Conservation (phyloP, 2,329 filamentous ascomycete species). For the Cercospora sp. region DNA sequence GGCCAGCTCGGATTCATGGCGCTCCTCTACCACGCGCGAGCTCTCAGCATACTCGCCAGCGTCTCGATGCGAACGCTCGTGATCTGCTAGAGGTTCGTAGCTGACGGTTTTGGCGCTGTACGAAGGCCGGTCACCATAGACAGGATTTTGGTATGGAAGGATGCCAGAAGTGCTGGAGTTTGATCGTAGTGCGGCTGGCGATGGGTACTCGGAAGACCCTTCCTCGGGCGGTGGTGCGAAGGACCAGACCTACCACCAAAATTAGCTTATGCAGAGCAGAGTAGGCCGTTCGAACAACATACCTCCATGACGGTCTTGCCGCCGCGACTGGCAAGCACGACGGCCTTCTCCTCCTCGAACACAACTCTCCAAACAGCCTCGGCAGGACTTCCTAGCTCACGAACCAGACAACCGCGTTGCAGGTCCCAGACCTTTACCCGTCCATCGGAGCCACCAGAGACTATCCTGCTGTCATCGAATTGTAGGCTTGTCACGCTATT, state of each 20-base stretch:
- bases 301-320: slow-evolving; percentile 97
- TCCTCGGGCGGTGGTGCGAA: slow-evolving; percentile 80
- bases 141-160: slow-evolving; percentile 34
- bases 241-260: slow-evolving; percentile 74
- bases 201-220: slow-evolving; percentile 18
- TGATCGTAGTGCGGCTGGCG: slow-evolving; percentile 19
- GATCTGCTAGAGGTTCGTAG: slow-evolving; percentile 3
- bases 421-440: slow-evolving; percentile 98
- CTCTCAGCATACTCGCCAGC: slow-evolving; percentile 13
- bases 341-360: slow-evolving; percentile 97
- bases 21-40: slow-evolving; percentile 4
- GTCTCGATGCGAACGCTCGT: slow-evolving; percentile 4
- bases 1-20: slow-evolving; percentile 2
- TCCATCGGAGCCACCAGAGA: slow-evolving; percentile 95
- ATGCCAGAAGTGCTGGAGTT: slow-evolving; percentile 25
- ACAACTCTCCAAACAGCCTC: slow-evolving; percentile 97
- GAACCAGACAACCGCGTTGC: slow-evolving; percentile 83
- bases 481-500: slow-evolving; percentile 98
- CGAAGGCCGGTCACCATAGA: slow-evolving; percentile 31
- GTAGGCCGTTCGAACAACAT: neutral
- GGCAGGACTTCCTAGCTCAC: slow-evolving; percentile 85
- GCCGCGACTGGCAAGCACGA: slow-evolving; percentile 84
- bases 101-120: slow-evolving; percentile 20
- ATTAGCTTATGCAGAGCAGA: slow-evolving; percentile 15
- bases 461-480: slow-evolving; percentile 92